These are phyloP conservation scores for Fusarium illudens DNA, from an alignment of 2,329 filamentous ascomycete genomes.

Conservation along the genomic window DNA sequence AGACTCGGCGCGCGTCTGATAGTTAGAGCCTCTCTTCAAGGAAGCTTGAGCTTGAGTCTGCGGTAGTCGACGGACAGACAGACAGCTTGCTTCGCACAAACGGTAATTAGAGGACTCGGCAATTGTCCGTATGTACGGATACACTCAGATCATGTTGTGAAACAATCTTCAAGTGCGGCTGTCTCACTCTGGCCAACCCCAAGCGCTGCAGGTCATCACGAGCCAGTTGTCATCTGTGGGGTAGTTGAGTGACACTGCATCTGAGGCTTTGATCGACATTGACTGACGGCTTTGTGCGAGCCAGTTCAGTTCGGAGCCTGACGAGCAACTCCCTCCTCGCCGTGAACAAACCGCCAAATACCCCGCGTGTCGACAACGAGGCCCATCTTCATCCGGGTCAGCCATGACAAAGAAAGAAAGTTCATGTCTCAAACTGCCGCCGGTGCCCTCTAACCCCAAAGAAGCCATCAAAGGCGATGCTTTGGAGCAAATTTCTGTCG, in stretches of 20 bases:
- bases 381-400: conserved; percentile 12
- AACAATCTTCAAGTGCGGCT: conserved; percentile 13
- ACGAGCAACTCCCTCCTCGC: background rate
- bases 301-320: conserved; percentile 1
- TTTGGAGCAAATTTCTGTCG: conserved; percentile 5
- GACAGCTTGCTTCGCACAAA: background rate
- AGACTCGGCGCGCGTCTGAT: conserved; percentile 15
- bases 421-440: conserved; percentile 1
- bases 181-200: conserved; percentile 17
- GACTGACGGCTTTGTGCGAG: conserved; percentile 9
- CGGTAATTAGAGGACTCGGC: conserved; percentile 8
- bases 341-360: conserved; percentile 2
- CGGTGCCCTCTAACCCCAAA: conserved; percentile 5
- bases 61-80: background rate
- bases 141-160: conserved; percentile 6
- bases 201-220: conserved; percentile 32
- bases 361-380: background rate
- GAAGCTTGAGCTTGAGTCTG: background rate
- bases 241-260: conserved; percentile 19
- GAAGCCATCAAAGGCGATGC: conserved; percentile 7
- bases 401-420: conserved; percentile 26
- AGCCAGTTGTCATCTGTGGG: conserved; percentile 34
- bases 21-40: background rate
- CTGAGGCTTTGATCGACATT: conserved; percentile 15
- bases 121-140: conserved; percentile 16